Evolutionary conservation across 257 asterid species (phyloP).

Genomic region (Jaltomata sinuosa): DNA sequence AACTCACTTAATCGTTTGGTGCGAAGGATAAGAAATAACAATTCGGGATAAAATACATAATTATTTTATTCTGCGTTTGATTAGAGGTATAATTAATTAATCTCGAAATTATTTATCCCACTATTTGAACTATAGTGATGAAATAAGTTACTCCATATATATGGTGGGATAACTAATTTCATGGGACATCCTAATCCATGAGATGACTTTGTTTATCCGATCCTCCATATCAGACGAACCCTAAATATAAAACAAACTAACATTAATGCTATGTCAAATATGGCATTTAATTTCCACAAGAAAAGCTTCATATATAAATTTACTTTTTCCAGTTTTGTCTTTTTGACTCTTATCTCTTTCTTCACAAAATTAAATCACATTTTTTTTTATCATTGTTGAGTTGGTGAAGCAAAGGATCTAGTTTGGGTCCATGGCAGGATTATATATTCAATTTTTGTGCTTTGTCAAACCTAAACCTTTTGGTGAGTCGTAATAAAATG

Average conservation of each 20-base stretch:
- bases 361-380: not conserved
- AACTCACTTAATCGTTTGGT: not conserved
- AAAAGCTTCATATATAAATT: not conserved
- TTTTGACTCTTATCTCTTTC: not conserved
- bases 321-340: not conserved
- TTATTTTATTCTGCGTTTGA: too few relatives aligned
- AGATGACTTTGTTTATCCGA: too few relatives aligned
- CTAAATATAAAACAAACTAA: not conserved
- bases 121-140: too few relatives aligned
- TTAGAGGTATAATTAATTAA: too few relatives aligned
- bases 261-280: not conserved
- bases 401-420: constrained; percentile 8
- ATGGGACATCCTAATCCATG: too few relatives aligned
- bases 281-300: not conserved
- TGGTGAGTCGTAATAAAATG: too few relatives aligned
- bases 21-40: too few relatives aligned
- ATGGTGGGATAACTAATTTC: too few relatives aligned
- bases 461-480: not conserved
- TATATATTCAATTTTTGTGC: not conserved
- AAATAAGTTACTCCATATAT: too few relatives aligned
- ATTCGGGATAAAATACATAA: too few relatives aligned
- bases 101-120: too few relatives aligned
- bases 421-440: not conserved
- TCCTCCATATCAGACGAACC: too few relatives aligned
- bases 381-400: not conserved